Percentiles rank a stretch among this genome's conserved stretches.
phyloP scores from a whole-genome alignment of 441 rosid genomes.

The Gossypium aridum region DNA sequence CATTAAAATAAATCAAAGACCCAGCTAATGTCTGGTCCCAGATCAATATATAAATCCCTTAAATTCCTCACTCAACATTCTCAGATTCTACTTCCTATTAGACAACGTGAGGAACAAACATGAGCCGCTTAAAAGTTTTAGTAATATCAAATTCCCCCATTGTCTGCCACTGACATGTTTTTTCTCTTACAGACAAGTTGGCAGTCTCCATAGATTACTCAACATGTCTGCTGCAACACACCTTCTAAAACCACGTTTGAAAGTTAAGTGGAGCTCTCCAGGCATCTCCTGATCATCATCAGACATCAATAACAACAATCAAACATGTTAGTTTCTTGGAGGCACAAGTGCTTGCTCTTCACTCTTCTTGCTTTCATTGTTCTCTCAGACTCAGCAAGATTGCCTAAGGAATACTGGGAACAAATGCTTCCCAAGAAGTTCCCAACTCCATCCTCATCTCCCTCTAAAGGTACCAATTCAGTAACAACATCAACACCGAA shows the following conservation, averaged over 20 bases:
- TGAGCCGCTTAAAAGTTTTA: constrained; percentile 25
- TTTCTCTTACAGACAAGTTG: constrained; percentile 67
- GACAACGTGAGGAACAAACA: constrained; percentile 20
- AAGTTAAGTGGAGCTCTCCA: constrained; percentile 8
- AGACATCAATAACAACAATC: not conserved
- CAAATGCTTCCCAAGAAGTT: constrained; percentile 92
- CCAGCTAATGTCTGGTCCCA: constrained; percentile 18
- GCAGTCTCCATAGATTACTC: constrained; percentile 57
- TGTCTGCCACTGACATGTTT: constrained; percentile 81
- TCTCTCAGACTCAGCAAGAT: constrained; percentile 53
- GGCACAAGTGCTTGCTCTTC: constrained; percentile 39
- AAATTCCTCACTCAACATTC: constrained; percentile 18
- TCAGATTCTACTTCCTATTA: constrained; percentile 13
- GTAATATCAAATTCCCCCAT: constrained; percentile 36
- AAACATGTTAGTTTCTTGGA: constrained; percentile 39
- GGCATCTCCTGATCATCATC: constrained; percentile 3
- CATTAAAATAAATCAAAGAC: not conserved
- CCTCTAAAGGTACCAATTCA: constrained; percentile 82
- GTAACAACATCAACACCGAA: constrained; percentile 37
- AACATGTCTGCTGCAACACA: constrained; percentile 52
- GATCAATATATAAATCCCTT: not conserved
- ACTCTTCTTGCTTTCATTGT: constrained; percentile 32
- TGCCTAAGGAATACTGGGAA: constrained; percentile 60
- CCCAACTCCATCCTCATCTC: constrained; percentile 69
- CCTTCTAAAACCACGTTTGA: constrained; percentile 31